phyloP scores from a whole-genome alignment of 2,329 filamentous ascomycete genomes.

The Ophioceras dolichostomum region DNA sequence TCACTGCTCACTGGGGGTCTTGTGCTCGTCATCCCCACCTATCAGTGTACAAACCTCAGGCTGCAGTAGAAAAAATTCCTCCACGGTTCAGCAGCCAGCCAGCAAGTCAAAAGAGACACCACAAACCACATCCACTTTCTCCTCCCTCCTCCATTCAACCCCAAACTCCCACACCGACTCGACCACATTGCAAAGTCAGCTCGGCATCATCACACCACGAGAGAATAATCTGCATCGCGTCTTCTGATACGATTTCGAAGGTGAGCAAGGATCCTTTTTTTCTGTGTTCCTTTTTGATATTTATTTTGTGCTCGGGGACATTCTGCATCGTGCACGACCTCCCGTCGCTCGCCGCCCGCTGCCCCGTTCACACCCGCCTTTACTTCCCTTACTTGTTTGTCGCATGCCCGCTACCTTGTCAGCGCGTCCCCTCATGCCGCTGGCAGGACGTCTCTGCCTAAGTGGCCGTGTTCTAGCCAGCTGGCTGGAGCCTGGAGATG shows the following conservation, averaged over 20 bases:
- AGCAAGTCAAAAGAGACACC: too few species aligned
- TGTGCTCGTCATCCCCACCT: too few species aligned
- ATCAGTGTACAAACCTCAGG: too few species aligned
- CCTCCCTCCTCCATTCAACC: not conserved
- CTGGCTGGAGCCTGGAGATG: too few species aligned
- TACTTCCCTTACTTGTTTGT: not conserved
- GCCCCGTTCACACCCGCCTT: not conserved
- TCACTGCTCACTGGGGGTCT: too few species aligned
- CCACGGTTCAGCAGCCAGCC: too few species aligned
- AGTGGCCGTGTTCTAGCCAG: too few species aligned
- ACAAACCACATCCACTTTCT: conserved; percentile 3
- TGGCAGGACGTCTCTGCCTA: too few species aligned
- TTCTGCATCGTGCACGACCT: too few species aligned
- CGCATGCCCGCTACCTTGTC: conserved; percentile 3
- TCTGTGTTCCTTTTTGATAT: not conserved
- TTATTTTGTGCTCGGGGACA: not conserved
- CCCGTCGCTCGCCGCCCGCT: not conserved
- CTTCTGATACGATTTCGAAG: conserved; percentile 1
- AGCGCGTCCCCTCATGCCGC: too few species aligned
- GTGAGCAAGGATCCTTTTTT: conserved; percentile 2
- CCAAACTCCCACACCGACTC: conserved; percentile 4
- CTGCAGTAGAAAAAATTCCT: too few species aligned
- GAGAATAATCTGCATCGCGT: conserved; percentile 1
- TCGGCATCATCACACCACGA: conserved; percentile 1
- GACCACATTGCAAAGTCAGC: not conserved